Evolutionary conservation across 2,329 filamentous ascomycete genomes (phyloP).

Genomic region (Tolypocladium endophyticum): DNA sequence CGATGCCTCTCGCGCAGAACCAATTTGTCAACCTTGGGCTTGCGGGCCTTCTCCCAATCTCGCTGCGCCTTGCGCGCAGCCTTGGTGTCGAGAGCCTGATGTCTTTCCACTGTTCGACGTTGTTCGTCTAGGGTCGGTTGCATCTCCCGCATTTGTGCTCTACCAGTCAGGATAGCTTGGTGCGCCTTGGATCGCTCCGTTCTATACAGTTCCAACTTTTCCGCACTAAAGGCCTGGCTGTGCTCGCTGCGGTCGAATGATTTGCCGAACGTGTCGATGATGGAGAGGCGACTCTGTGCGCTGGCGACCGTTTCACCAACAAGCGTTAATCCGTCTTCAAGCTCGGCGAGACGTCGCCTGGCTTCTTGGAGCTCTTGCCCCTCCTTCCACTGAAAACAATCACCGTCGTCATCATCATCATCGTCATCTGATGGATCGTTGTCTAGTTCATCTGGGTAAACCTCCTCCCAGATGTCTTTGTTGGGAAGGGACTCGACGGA

Average conservation of each 20-base stretch:
- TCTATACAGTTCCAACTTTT: conserved; percentile 29
- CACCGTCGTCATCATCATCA: conserved; percentile 13
- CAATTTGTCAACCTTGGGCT: conserved; percentile 23
- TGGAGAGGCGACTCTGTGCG: conserved; percentile 23
- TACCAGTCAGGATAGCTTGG: conserved; percentile 21
- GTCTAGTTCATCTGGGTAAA: conserved; percentile 33
- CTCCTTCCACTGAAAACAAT: conserved; percentile 11
- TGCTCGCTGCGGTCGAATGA: conserved; percentile 20
- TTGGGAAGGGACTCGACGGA: conserved; percentile 45
- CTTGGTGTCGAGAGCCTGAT: conserved; percentile 16
- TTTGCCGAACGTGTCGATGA: conserved; percentile 29
- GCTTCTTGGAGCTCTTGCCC: conserved; percentile 10
- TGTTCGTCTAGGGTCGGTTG: background rate
- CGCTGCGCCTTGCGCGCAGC: conserved; percentile 16
- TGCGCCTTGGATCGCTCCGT: conserved; percentile 31
- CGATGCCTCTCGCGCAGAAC: conserved; percentile 23
- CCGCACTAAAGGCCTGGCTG: conserved; percentile 21
- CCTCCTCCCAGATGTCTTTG: conserved; percentile 37
- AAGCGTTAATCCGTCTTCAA: conserved; percentile 11
- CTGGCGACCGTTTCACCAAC: conserved; percentile 12
- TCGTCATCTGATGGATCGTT: conserved; percentile 2
- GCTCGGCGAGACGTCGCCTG: conserved; percentile 14
- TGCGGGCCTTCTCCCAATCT: conserved; percentile 20
- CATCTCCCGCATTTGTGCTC: background rate
- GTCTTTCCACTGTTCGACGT: conserved; percentile 13